Base-by-base conservation (phyloP, 441 rosid species). In the Kokia cookei region DNA sequence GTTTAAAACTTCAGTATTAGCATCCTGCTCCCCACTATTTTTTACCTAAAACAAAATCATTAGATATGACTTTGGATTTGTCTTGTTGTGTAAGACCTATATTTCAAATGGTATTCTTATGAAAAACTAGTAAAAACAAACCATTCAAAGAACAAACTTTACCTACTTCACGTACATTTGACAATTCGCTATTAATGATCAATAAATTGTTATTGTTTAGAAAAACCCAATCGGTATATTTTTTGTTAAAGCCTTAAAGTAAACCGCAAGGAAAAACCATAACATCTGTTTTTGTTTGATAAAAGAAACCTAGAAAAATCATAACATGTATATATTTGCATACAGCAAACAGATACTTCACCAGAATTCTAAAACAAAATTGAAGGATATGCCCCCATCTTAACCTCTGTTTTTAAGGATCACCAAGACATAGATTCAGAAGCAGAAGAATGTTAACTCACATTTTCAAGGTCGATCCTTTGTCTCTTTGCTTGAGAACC, bases 401-500 rank as follows among this genome's bases (percentile, higher is more conserved):
- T 22, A 40, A 42, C 15, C 72, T 40, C 8, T 58, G 54, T 58
- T 17, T 42, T 42, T 12, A 42, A 24, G 26, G 37, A 71, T 35
- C 65, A 71, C 26, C 55, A 43, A 9, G 24, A 43, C 26, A 48
- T 40, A 15, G 69, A 29, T 45, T 40, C 35, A n/a, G 22, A 67
- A 51, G 42, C 2, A 71, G 40, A 55, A 58, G 62, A 66, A 73
- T 19, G 37, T 37, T 62, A 65, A 72, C 89, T 88, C 74, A 87
- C 82, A 71, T 77, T 67, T 71, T 62, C 80, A 75, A 42, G 65
- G 80, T 71, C 75, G 6, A 81, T 79, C 78, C 85, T 93, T 74
- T 74, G 98, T 83, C 86, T 87, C 82, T 93, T 94, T 19, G 84
- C 83, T 3, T 83, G 87, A 66, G 82, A 83, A 77, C 68, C 72